These are phyloP conservation scores for Ambrosia artemisiifolia DNA, from an alignment of 129 eudicot genomes.

Conservation along the genomic window DNA sequence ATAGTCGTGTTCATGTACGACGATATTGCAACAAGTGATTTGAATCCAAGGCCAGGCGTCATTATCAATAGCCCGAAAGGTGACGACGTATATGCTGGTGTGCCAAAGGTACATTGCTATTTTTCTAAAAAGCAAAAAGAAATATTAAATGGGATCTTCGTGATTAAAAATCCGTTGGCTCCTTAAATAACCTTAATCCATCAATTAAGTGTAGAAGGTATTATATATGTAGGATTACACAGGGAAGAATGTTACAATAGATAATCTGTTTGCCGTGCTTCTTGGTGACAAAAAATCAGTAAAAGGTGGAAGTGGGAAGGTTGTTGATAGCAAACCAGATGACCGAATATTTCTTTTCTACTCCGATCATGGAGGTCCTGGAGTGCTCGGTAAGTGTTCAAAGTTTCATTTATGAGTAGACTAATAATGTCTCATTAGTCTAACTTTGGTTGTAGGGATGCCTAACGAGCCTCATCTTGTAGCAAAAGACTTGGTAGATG, in stretches of 20 bases:
- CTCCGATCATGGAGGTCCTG: slow-evolving; percentile 98
- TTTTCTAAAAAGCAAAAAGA: neutral
- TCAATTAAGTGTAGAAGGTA: neutral
- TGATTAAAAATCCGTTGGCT: neutral
- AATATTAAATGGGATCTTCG: neutral
- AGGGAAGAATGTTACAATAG: slow-evolving; percentile 58
- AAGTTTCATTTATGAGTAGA: neutral
- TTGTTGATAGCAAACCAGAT: slow-evolving; percentile 60
- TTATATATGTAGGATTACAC: slow-evolving; percentile 59
- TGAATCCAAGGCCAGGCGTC: slow-evolving; percentile 71
- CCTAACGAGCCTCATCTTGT: slow-evolving; percentile 66
- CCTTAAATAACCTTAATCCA: neutral
- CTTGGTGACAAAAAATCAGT: slow-evolving; percentile 65
- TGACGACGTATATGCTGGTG: slow-evolving; percentile 73
- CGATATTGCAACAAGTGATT: slow-evolving; percentile 62
- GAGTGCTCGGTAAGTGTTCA: slow-evolving; percentile 69
- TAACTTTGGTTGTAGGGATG: slow-evolving; percentile 54
- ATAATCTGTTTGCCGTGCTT: slow-evolving; percentile 68
- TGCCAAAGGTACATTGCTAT: slow-evolving; percentile 61
- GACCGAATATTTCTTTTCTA: slow-evolving; percentile 88
- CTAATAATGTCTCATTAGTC: neutral
- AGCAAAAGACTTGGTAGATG: slow-evolving; percentile 70
- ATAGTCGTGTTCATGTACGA: slow-evolving; percentile 91
- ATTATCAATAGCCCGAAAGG: slow-evolving; percentile 76
- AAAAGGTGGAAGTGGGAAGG: slow-evolving; percentile 95